Base-by-base conservation (phyloP, 2,329 filamentous ascomycete species). In the Leptographium procerum region DNA sequence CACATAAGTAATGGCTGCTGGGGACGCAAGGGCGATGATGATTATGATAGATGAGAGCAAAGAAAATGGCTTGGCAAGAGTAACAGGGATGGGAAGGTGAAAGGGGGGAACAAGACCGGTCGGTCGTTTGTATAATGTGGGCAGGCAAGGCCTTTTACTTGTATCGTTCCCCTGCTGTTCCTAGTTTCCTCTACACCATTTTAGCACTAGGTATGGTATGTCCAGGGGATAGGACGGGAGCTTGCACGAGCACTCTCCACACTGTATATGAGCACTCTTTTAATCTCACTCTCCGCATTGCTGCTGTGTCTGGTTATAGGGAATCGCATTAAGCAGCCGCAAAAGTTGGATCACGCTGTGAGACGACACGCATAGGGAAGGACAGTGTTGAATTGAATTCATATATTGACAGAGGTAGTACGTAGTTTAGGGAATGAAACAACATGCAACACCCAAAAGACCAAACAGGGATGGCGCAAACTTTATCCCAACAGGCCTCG, bases 221-320 rank as follows among this genome's bases (percentile, higher is more conserved):
- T 54, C 52, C 24, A 31, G 16, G n/a, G 14, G 34, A 45, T 34
- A 4, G 52, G 54, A 22, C 19, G 29, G 54, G 10, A 43, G n/a
- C 31, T 33, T 31, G 43, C 31, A 56, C 33, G 59, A 57, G 34
- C 57, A 59, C 60, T 61, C 58, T 59, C 58, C 56, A 61, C 60
- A 60, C 56, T 59, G 59, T 57, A 56, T 59, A 59, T 61, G 56
- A 55, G 16, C 34, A 33, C 24, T 52, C 48, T 54, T 51, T 57
- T 52, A 10, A n/a, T 11, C 28, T 56, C 22, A 34, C 16, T 48
- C n/a, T 29, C 33, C 26, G n/a, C 33, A 16, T 57, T 31, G 16
- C 29, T 22, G 47, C 24, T 13, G 11, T 10, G 54, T 22, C 48
- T 24, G 34, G 34, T 36, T 36, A 36, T 36, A 10, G 16, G 16